Evolutionary conservation across 2,329 filamentous ascomycete species (phyloP).

Genomic region (Coniochaeta ligniaria): DNA sequence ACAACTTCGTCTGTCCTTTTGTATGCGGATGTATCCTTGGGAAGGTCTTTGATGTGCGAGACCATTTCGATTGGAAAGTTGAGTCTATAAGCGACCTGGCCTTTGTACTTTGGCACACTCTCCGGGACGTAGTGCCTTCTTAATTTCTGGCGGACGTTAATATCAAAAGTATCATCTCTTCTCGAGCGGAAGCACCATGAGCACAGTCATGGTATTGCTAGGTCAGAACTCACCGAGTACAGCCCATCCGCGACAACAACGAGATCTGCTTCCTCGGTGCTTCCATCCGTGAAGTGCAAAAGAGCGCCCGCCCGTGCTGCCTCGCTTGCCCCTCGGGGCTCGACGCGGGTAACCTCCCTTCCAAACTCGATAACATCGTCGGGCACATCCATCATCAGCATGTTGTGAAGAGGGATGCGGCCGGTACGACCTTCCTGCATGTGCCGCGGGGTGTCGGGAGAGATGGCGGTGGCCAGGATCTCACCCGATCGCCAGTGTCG

Average conservation of each 20-base stretch:
- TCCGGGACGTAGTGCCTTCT: constrained; percentile 4
- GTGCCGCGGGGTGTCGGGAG: constrained; percentile 6
- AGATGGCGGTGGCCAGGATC: constrained; percentile 4
- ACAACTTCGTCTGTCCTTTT: constrained; percentile 3
- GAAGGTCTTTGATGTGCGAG: constrained; percentile 5
- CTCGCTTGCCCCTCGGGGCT: not conserved
- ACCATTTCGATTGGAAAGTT: constrained; percentile 4
- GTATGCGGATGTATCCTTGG: constrained; percentile 5
- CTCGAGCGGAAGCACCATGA: too few species aligned
- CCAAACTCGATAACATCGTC: constrained; percentile 2
- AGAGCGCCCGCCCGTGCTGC: not conserved
- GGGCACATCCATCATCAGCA: constrained; percentile 6
- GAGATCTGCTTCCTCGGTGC: constrained; percentile 1
- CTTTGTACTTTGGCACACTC: constrained; percentile 2
- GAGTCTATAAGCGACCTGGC: constrained; percentile 4
- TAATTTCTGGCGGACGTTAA: constrained; percentile 1
- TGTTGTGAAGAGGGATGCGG: constrained; percentile 3
- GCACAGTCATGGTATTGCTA: too few species aligned
- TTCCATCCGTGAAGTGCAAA: constrained; percentile 1
- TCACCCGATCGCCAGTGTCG: constrained; percentile 6
- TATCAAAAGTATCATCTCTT: too few species aligned
- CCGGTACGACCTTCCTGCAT: constrained; percentile 6
- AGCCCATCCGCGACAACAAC: constrained; percentile 7
- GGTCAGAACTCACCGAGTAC: constrained; percentile 1
- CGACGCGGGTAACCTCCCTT: constrained; percentile 1